A percentile compares a stretch with the other conserved stretches of the same genome.
These are phyloP conservation scores for Dactylellina cionopaga DNA, from an alignment of 2,329 filamentous ascomycete genomes.

Conservation along the genomic window DNA sequence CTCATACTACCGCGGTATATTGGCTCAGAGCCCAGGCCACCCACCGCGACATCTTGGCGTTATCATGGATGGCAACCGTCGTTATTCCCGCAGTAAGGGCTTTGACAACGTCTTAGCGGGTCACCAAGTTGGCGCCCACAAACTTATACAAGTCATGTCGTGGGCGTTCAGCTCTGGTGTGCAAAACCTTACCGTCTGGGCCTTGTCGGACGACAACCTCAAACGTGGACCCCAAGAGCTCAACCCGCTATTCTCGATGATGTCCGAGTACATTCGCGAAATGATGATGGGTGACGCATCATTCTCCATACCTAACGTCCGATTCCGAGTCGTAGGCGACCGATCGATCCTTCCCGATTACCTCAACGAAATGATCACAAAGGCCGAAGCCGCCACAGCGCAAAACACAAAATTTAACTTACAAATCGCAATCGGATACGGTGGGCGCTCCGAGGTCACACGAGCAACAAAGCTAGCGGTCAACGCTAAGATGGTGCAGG, in stretches of 20 bases:
- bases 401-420: conserved; percentile 35
- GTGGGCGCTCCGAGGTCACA: conserved; percentile 45
- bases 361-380: conserved; percentile 31
- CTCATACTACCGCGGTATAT: conserved; percentile 41
- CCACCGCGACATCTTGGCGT: conserved; percentile 34
- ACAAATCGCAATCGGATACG: conserved; percentile 43
- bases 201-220: conserved; percentile 42
- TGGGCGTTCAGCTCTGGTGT: conserved; percentile 38
- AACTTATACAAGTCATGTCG: conserved; percentile 38
- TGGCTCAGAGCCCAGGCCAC: conserved; percentile 11
- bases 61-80: conserved; percentile 45
- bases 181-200: conserved; percentile 41
- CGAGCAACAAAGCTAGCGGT: conserved; percentile 35
- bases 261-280: conserved; percentile 40
- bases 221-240: conserved; percentile 42
- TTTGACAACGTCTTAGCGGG: conserved; percentile 24
- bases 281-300: conserved; percentile 40
- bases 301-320: conserved; percentile 21
- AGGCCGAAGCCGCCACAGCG: conserved; percentile 25
- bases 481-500: conserved; percentile 17
- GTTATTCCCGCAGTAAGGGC: conserved; percentile 28
- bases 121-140: conserved; percentile 46
- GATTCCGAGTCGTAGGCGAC: conserved; percentile 38
- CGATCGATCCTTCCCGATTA: conserved; percentile 37
- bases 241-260: conserved; percentile 36